These are phyloP conservation scores for Fusarium sp. DNA, from an alignment of 2,329 filamentous ascomycete species.

Conservation along the genomic window DNA sequence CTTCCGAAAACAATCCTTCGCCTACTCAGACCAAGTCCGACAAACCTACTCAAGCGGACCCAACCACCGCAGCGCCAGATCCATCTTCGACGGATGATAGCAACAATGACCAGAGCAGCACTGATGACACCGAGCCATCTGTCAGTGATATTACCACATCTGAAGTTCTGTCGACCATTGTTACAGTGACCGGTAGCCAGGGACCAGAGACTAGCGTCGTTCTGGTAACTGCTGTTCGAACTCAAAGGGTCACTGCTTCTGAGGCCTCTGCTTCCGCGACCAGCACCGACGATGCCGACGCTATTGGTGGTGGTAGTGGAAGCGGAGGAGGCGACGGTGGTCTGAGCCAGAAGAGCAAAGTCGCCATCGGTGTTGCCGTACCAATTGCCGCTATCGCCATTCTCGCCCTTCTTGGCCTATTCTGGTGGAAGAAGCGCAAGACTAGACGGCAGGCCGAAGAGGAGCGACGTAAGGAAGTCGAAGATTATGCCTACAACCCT, in stretches of 20 bases:
- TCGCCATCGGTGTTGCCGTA: slow-evolving; percentile 93
- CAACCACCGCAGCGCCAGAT: slow-evolving; percentile 25
- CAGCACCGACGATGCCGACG: slow-evolving; percentile 50
- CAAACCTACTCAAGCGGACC: slow-evolving; percentile 23
- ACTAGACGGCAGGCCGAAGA: slow-evolving; percentile 88
- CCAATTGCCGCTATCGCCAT: slow-evolving; percentile 91
- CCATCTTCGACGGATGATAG: slow-evolving; percentile 29
- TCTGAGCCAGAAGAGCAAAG: slow-evolving; percentile 77
- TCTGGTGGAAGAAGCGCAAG: slow-evolving; percentile 91
- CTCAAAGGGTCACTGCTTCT: slow-evolving; percentile 22
- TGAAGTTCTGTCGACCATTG: slow-evolving; percentile 39
- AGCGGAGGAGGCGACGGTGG: slow-evolving; percentile 56
- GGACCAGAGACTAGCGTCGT: slow-evolving; percentile 45
- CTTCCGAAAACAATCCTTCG: slow-evolving; percentile 10
- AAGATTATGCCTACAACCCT: slow-evolving; percentile 98
- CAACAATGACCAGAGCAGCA: slow-evolving; percentile 31
- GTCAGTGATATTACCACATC: slow-evolving; percentile 27
- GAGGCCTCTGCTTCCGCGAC: slow-evolving; percentile 41
- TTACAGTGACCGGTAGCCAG: slow-evolving; percentile 47
- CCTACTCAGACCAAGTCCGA: slow-evolving; percentile 6
- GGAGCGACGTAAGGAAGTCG: slow-evolving; percentile 92
- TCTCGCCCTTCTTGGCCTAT: slow-evolving; percentile 81
- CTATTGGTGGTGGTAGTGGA: slow-evolving; percentile 46
- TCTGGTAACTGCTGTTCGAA: slow-evolving; percentile 50
- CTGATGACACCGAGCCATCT: slow-evolving; percentile 26